Conservation (phyloP, 1,284 basidiomycete species). For the Microbotryum intermedium region DNA sequence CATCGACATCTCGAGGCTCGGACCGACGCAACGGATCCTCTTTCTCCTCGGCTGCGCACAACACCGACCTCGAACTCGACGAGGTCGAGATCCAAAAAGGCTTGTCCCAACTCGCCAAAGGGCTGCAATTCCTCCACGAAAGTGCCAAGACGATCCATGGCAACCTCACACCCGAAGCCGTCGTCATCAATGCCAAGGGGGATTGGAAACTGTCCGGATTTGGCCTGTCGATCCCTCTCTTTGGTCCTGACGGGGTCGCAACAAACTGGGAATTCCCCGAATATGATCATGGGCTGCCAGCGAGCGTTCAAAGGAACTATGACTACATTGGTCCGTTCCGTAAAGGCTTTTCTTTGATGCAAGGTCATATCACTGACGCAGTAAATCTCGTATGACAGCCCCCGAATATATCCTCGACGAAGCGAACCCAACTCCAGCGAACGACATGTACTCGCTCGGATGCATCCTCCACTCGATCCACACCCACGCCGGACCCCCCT, state of each 20-base stretch:
- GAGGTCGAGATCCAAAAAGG: constrained; percentile 99
- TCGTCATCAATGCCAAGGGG: constrained; percentile 81
- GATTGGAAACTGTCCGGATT: constrained; percentile 97
- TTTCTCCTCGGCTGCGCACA: not conserved
- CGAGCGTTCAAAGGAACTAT: constrained; percentile 80
- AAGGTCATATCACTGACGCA: not conserved
- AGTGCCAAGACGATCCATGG: constrained; percentile 87
- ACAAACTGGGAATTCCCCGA: constrained; percentile 83
- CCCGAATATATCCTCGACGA: constrained; percentile 94
- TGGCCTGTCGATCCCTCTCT: constrained; percentile 72
- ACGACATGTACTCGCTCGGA: constrained; percentile 91
- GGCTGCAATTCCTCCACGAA: constrained; percentile 81
- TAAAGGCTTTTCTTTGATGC: not conserved
- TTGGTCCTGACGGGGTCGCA: constrained; percentile 59
- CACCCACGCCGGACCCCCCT: constrained; percentile 77
- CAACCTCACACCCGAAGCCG: constrained; percentile 72
- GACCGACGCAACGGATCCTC: constrained; percentile 39
- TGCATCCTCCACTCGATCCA: constrained; percentile 85
- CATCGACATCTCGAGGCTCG: constrained; percentile 28
- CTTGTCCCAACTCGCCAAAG: constrained; percentile 85
- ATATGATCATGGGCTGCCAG: constrained; percentile 68
- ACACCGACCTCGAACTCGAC: constrained; percentile 57
- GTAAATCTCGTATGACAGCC: constrained; percentile 46
- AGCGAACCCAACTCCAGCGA: constrained; percentile 61
- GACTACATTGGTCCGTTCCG: constrained; percentile 73